phyloP scores from a whole-genome alignment of 352 stramenopile species.

The Phytophthora rubi region DNA sequence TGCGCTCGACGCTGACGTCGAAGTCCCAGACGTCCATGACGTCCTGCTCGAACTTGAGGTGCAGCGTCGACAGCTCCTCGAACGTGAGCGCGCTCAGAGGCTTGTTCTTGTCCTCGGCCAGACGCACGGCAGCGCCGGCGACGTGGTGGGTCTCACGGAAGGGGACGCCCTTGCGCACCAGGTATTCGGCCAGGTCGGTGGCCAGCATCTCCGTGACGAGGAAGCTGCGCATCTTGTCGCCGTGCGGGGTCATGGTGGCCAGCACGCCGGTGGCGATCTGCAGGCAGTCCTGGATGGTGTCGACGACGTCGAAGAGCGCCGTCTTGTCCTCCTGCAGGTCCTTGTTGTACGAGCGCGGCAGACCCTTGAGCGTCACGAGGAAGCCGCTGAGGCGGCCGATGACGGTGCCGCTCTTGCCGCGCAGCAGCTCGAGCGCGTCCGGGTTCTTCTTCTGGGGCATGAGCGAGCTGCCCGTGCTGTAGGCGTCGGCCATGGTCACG shows the following conservation, averaged over 20 bases:
- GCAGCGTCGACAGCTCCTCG: constrained; percentile 88
- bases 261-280: constrained; percentile 97
- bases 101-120: constrained; percentile 91
- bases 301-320: constrained; percentile 96
- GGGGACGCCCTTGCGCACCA: constrained; percentile 98
- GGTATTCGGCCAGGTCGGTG: constrained; percentile 99
- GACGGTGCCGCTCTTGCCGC: constrained; percentile 96
- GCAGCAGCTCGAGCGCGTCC: constrained; percentile 97
- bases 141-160: constrained; percentile 99
- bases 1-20: constrained; percentile 90
- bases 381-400: constrained; percentile 96
- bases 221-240: constrained; percentile 93
- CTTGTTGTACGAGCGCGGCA: constrained; percentile 99
- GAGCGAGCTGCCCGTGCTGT: constrained; percentile 97
- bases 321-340: constrained; percentile 99
- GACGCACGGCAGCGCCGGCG: constrained; percentile 91
- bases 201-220: constrained; percentile 99
- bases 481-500: constrained; percentile 97
- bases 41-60: constrained; percentile 90
- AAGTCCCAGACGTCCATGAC: constrained; percentile 92
- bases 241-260: constrained; percentile 95
- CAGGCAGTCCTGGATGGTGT: constrained; percentile 97
- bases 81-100: constrained; percentile 89
- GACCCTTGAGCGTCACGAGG: constrained; percentile 96
- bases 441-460: constrained; percentile 99